Evolutionary conservation across 2,329 filamentous ascomycete genomes (phyloP).

Genomic region (Colletotrichum musicola): DNA sequence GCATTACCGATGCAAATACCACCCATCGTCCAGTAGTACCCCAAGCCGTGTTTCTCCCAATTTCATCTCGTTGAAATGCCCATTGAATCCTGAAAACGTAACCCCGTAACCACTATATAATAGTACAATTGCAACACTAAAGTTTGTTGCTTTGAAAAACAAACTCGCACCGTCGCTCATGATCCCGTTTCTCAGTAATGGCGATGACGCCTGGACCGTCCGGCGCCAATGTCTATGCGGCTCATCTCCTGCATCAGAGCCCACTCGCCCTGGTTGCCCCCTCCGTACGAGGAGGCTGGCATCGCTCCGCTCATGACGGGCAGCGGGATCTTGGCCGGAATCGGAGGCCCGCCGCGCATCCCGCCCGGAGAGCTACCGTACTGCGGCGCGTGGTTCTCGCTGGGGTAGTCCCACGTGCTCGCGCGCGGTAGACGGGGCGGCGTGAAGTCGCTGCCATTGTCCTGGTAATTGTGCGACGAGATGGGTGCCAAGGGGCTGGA

Average conservation of each 20-base stretch:
- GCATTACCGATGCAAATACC: constrained; percentile 15
- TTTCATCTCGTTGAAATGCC: neutral
- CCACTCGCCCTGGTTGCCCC: constrained; percentile 61
- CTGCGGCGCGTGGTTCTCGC: constrained; percentile 63
- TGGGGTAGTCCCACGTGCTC: constrained; percentile 66
- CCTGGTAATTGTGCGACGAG: constrained; percentile 64
- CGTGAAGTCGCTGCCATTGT: constrained; percentile 55
- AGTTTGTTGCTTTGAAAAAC: neutral
- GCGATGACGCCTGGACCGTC: constrained; percentile 66
- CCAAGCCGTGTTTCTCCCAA: constrained; percentile 24
- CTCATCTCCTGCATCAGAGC: constrained; percentile 80
- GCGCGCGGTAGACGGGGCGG: constrained; percentile 59
- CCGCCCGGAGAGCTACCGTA: constrained; percentile 48
- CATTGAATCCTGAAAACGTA: constrained; percentile 14
- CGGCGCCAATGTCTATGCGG: constrained; percentile 74
- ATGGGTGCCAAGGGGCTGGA: constrained; percentile 67
- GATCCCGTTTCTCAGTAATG: constrained; percentile 50
- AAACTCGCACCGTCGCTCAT: constrained; percentile 10
- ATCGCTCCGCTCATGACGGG: constrained; percentile 58
- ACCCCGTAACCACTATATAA: constrained; percentile 16
- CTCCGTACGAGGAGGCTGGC: constrained; percentile 43
- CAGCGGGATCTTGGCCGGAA: constrained; percentile 79
- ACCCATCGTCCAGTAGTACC: neutral
- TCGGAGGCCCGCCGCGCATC: constrained; percentile 60
- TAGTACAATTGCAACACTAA: constrained; percentile 27